A percentile compares a stretch with the other conserved stretches of the same genome.
These are phyloP conservation scores for Lactuca sativa DNA, from an alignment of 129 eudicot genomes.

Conservation along the genomic window DNA sequence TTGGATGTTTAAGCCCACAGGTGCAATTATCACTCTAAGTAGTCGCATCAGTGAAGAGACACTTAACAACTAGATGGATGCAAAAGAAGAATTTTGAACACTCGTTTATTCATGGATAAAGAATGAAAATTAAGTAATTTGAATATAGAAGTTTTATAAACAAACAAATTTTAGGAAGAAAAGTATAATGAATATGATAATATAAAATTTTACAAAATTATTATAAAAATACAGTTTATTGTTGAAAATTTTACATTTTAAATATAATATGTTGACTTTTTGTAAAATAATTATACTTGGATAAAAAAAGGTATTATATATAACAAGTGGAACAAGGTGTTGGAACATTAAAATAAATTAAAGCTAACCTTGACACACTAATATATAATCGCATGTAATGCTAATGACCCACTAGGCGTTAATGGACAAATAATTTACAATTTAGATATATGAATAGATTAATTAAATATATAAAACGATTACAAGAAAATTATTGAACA, in stretches of 20 bases:
- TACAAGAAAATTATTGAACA: not conserved
- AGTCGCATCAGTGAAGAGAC: too few species aligned
- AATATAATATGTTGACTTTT: not conserved
- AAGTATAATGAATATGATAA: not conserved
- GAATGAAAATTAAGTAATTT: too few species aligned
- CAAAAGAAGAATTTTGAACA: not conserved
- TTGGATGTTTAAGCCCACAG: too few species aligned
- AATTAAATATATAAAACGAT: not conserved
- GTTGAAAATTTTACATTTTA: not conserved
- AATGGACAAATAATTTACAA: constrained; percentile 10
- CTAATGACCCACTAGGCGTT: constrained; percentile 20
- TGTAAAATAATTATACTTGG: not conserved
- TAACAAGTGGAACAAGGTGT: not conserved
- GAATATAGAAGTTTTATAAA: too few species aligned
- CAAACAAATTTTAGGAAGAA: not conserved
- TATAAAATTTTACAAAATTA: too few species aligned
- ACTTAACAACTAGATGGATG: not conserved
- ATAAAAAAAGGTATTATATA: not conserved
- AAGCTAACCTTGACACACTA: constrained; percentile 17
- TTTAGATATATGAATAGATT: not conserved
- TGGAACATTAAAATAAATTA: constrained; percentile 10
- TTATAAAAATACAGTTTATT: too few species aligned
- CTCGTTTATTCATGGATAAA: not conserved
- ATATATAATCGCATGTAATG: constrained; percentile 7
- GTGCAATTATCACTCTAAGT: too few species aligned